phyloP scores from a whole-genome alignment of 2,329 filamentous ascomycete species.

The Fusarium sp. region DNA sequence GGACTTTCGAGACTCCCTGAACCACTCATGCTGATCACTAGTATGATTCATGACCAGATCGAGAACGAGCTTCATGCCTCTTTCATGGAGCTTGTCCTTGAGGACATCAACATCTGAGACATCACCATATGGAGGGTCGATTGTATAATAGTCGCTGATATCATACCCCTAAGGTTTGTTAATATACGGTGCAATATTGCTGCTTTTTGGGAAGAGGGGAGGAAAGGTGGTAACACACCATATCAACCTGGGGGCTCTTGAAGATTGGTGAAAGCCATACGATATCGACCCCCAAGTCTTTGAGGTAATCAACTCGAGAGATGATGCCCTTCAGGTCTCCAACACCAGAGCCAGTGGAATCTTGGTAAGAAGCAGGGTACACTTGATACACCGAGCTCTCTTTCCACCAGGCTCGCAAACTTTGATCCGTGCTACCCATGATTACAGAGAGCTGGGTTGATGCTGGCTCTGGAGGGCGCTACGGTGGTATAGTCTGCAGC shows the following conservation, averaged over 20 bases:
- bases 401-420: conserved; percentile 64
- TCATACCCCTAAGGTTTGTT: conserved; percentile 68
- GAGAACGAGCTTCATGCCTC: conserved; percentile 75
- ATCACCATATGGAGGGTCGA: conserved; percentile 74
- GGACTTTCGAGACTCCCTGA: conserved; percentile 63
- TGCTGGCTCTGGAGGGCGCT: background rate
- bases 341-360: conserved; percentile 65
- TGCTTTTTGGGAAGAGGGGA: no score
- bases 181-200: background rate
- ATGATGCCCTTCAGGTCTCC: conserved; percentile 69
- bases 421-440: conserved; percentile 42
- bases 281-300: conserved; percentile 66
- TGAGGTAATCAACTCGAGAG: conserved; percentile 65
- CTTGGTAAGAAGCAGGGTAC: conserved; percentile 70
- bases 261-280: conserved; percentile 65
- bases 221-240: conserved; percentile 54
- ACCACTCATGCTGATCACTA: conserved; percentile 66
- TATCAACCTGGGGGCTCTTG: conserved; percentile 69
- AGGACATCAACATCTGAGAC: conserved; percentile 73
- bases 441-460: background rate
- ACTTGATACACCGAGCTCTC: conserved; percentile 70
- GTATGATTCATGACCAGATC: conserved; percentile 82
- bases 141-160: conserved; percentile 73
- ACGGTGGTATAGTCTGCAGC: background rate
- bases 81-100: conserved; percentile 67